Percentiles rank a stretch among this genome's conserved stretches.
Evolutionary conservation across 169 alveolate species (phyloP).

Genomic region (Plasmodium reichenowi): DNA sequence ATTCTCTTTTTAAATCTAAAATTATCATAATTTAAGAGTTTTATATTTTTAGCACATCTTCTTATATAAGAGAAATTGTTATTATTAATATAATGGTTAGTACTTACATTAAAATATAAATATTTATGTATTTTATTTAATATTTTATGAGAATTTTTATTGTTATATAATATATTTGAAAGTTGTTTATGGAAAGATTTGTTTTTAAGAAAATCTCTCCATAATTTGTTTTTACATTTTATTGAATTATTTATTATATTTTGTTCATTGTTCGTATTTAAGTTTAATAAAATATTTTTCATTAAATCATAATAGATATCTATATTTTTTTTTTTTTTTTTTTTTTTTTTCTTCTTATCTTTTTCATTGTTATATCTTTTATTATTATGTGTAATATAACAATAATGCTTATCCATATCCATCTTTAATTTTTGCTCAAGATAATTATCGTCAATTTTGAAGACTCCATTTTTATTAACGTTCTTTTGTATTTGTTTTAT

Average conservation of each 20-base stretch:
- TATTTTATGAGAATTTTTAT: too few species aligned
- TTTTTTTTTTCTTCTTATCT: neutral
- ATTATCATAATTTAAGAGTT: neutral
- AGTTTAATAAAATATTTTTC: neutral
- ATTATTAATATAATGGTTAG: neutral
- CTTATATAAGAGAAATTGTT: neutral
- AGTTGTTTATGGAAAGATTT: too few species aligned
- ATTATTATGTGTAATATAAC: neutral
- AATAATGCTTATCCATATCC: slow-evolving; percentile 28
- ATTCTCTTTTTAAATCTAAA: neutral
- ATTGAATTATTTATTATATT: neutral
- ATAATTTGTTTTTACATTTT: too few species aligned
- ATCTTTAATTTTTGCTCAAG: slow-evolving; percentile 28
- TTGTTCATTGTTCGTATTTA: neutral
- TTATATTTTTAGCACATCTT: slow-evolving; percentile 1
- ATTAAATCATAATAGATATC: neutral
- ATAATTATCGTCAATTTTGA: slow-evolving; percentile 20
- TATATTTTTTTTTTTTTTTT: neutral
- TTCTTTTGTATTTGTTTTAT: slow-evolving; percentile 49
- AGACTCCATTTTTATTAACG: slow-evolving; percentile 32
- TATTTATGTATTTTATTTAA: too few species aligned
- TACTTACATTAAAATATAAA: neutral
- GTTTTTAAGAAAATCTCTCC: too few species aligned
- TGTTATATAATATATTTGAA: too few species aligned
- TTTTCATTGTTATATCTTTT: neutral